Evolutionary conservation across 2,329 filamentous ascomycete species (phyloP).

Genomic region (Sporothrix luriei): DNA sequence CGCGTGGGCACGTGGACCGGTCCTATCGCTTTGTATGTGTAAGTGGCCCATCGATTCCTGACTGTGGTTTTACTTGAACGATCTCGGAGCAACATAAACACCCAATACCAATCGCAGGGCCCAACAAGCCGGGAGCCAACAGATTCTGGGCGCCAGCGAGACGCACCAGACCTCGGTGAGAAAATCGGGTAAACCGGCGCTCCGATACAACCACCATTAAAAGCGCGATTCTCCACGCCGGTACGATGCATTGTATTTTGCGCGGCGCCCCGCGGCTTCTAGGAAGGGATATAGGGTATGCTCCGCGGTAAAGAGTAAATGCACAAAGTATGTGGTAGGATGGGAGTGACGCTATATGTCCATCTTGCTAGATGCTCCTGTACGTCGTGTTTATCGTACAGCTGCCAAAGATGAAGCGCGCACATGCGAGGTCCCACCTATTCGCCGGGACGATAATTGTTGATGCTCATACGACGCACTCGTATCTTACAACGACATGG

Average conservation of each 20-base stretch:
- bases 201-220: neutral
- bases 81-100: neutral
- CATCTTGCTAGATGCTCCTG: neutral
- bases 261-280: too few species aligned
- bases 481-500: neutral
- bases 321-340: neutral
- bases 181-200: slow-evolving; percentile 6
- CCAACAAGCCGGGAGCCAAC: neutral
- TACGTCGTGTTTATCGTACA: neutral
- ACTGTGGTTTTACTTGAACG: neutral
- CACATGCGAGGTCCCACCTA: neutral
- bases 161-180: neutral
- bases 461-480: neutral
- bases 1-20: neutral
- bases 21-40: neutral
- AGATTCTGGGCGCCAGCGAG: neutral
- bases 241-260: neutral
- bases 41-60: neutral
- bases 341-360: neutral
- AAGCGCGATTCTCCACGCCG: neutral
- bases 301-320: too few species aligned
- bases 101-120: neutral
- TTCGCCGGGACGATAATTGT: slow-evolving; percentile 3
- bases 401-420: neutral
- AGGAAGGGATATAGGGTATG: neutral